Evolutionary conservation across 2,329 filamentous ascomycete species (phyloP), one percentile per base, ranked within the genome.

Genomic region (Venturia pyrina): DNA sequence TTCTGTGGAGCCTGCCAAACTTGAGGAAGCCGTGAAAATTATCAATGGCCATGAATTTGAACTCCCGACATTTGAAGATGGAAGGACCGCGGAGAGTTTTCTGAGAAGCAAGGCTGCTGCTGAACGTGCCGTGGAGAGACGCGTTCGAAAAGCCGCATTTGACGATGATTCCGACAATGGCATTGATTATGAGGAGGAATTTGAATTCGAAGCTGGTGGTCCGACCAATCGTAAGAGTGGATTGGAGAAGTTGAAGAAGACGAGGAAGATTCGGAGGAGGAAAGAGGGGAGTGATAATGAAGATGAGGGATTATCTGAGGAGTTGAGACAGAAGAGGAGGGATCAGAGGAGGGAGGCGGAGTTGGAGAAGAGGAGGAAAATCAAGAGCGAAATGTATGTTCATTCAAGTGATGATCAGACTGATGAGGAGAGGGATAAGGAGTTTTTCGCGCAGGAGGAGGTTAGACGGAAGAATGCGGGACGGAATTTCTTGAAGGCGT

Each of bases 301-400:
- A 5, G 81, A 87, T 34, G 86, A 87, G 56, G 83, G 90, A 5
- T 84, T 87, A 13, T 37, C 28, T 24, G 72, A 80, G 7, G 79
- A 86, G 3, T 79, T 80, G 60, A 74, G 81, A 19, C 80, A 84
- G 41, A 86, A 85, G 69, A 84, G 83, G 66, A 86, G 86, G 15
- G 81, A 82, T 15, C 83, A 81, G 65, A 82, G 88, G 46, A 82
- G 85, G 65, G 81, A 87, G 64, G 88, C 85, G 69, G 87, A 96
- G 69, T 79, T 85, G n/a, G 91, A 93, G 72, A 92, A 92, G 76
- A 83, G 86, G 62, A 81, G 81, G 41, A 89, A 89, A 73, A 89
- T 95, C 78, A 98, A 97, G 80, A 96, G 90, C 71, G 87, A 88
- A 32, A 77, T 93, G 48, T 93, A 87, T 71, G 89, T 99, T 63